Percentiles rank a stretch among this genome's conserved stretches.
Conservation (phyloP, 2,329 filamentous ascomycete genomes). For the Penicillium sp. region DNA sequence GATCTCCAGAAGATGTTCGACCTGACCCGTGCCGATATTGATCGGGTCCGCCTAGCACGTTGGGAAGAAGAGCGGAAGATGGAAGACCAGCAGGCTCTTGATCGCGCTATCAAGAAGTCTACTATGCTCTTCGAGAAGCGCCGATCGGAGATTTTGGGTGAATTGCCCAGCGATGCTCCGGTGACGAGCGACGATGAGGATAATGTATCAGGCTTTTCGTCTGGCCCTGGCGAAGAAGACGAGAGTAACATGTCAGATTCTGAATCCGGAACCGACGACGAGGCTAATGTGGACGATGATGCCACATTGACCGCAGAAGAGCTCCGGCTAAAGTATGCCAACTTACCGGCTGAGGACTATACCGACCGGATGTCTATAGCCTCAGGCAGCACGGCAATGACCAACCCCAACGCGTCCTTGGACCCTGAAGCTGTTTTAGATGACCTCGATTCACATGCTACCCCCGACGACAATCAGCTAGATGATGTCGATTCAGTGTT, state of each 20-base stretch:
- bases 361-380: constrained; percentile 26
- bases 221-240: constrained; percentile 60
- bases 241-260: constrained; percentile 52
- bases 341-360: constrained; percentile 31
- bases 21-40: constrained; percentile 57
- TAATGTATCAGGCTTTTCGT: constrained; percentile 36
- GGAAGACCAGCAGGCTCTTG: constrained; percentile 53
- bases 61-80: constrained; percentile 58
- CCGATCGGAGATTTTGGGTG: constrained; percentile 45
- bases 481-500: constrained; percentile 47
- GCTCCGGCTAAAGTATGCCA: constrained; percentile 48
- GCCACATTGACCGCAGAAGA: constrained; percentile 48
- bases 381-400: constrained; percentile 21
- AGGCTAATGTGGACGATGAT: constrained; percentile 42
- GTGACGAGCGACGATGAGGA: constrained; percentile 58
- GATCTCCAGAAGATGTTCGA: constrained; percentile 63
- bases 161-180: constrained; percentile 67
- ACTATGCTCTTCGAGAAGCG: constrained; percentile 50
- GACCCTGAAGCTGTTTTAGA: constrained; percentile 22
- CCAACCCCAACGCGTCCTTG: constrained; percentile 20
- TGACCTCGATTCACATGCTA: constrained; percentile 19
- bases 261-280: constrained; percentile 44
- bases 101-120: constrained; percentile 53
- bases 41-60: constrained; percentile 53
- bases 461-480: constrained; percentile 33